Evolutionary conservation across 768 basidiomycete genomes (phyloP).

Genomic region (Hysterangium stoloniferum): DNA sequence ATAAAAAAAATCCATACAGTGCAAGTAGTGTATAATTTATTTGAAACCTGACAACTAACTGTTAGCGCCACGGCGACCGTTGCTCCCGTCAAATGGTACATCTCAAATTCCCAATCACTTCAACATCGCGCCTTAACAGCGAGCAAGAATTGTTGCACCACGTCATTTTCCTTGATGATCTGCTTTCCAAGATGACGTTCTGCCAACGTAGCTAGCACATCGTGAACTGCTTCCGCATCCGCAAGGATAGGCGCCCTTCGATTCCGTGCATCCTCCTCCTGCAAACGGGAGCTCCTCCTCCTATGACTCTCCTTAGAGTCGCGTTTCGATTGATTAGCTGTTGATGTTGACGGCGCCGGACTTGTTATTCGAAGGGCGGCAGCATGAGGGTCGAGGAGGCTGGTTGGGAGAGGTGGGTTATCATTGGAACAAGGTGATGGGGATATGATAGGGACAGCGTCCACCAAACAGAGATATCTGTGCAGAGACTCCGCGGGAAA

Average conservation of each 20-base stretch:
- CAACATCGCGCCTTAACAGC: constrained; percentile 44
- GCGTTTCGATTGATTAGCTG: constrained; percentile 66
- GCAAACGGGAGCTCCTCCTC: constrained; percentile 61
- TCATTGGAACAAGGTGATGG: constrained; percentile 60
- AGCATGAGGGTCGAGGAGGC: constrained; percentile 41
- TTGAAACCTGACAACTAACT: too few species aligned
- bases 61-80: too few species aligned
- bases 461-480: constrained; percentile 65
- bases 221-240: constrained; percentile 62
- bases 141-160: constrained; percentile 75
- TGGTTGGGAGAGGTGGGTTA: constrained; percentile 63
- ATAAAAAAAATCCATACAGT: too few species aligned
- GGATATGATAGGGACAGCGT: constrained; percentile 60
- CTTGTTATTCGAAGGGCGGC: constrained; percentile 39
- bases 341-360: constrained; percentile 40
- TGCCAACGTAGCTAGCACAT: constrained; percentile 57
- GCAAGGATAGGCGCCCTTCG: constrained; percentile 56
- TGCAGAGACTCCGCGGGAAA: constrained; percentile 59
- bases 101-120: too few species aligned
- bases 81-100: too few species aligned
- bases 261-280: constrained; percentile 51
- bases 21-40: too few species aligned
- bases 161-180: constrained; percentile 68
- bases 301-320: constrained; percentile 40
- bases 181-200: constrained; percentile 67